Conservation (phyloP, 371 early-diverging fungal genomes). For the Dinochytrium kinnereticum region DNA sequence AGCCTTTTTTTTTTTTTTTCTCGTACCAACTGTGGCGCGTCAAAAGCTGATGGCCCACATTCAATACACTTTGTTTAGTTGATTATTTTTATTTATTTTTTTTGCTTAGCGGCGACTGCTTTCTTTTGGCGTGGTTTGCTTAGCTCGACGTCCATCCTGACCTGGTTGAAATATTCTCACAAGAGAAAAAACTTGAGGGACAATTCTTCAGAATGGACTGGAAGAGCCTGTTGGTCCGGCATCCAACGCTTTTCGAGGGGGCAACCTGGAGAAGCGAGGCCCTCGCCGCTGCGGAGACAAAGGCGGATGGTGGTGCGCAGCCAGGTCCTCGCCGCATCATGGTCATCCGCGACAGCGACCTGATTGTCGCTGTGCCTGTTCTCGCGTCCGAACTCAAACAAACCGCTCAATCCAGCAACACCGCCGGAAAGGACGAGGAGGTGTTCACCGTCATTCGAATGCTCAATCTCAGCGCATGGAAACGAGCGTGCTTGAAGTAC, state of each 20-base stretch:
- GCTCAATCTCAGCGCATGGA: neutral
- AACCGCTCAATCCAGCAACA: neutral
- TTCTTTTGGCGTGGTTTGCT: too few species aligned
- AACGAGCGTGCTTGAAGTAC: neutral
- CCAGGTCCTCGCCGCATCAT: neutral
- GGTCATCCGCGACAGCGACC: neutral
- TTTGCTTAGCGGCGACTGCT: too few species aligned
- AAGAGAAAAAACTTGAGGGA: neutral
- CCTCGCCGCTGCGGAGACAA: neutral
- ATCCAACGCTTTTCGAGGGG: conserved; percentile 2
- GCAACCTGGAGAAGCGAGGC: neutral
- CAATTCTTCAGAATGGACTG: neutral
- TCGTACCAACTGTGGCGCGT: too few species aligned
- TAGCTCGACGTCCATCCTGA: too few species aligned
- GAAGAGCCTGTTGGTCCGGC: neutral
- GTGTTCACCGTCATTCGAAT: neutral
- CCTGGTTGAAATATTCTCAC: too few species aligned
- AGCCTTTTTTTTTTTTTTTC: too few species aligned
- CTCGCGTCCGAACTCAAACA: too few species aligned
- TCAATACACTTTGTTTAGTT: too few species aligned
- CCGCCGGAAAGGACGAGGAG: too few species aligned
- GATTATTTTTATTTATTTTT: too few species aligned
- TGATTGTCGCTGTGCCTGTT: conserved; percentile 1
- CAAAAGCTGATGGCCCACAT: too few species aligned
- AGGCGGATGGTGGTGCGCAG: neutral